A percentile compares a stretch with the other conserved stretches of the same genome.
Evolutionary conservation across 2,329 filamentous ascomycete species (phyloP).

Genomic region (Neofusicoccum cordaticola): DNA sequence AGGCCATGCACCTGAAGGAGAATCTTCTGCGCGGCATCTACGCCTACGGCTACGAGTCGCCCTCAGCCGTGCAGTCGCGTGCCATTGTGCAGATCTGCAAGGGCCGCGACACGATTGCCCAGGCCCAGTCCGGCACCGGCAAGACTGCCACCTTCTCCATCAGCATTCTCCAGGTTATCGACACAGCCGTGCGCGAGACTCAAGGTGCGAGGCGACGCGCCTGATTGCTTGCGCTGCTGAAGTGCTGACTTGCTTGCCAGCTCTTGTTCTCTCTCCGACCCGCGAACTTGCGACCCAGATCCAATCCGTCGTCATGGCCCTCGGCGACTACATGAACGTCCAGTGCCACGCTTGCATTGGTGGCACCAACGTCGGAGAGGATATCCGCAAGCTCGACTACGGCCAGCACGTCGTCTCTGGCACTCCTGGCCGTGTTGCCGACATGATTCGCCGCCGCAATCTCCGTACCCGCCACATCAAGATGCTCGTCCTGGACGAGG

Average conservation of each 20-base stretch:
- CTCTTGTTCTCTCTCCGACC: constrained; percentile 90
- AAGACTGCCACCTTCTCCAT: constrained; percentile 97
- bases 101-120: constrained; percentile 96
- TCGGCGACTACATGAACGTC: constrained; percentile 99
- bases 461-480: constrained; percentile 73
- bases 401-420: constrained; percentile 97
- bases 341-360: constrained; percentile 99
- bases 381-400: constrained; percentile 96
- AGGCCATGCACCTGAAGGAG: constrained; percentile 87
- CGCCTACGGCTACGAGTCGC: constrained; percentile 97
- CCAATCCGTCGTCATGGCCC: constrained; percentile 96
- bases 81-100: constrained; percentile 99
- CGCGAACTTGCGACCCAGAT: constrained; percentile 97
- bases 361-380: constrained; percentile 95
- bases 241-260: constrained; percentile 39
- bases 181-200: constrained; percentile 86
- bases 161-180: constrained; percentile 92
- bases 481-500: constrained; percentile 74
- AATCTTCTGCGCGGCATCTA: constrained; percentile 96
- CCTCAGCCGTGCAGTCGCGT: constrained; percentile 94
- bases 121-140: constrained; percentile 94
- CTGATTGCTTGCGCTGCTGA: background rate
- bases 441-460: constrained; percentile 75
- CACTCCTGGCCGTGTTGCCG: constrained; percentile 91
- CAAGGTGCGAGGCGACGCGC: constrained; percentile 52